Percentiles rank a stretch among this genome's conserved stretches.
Evolutionary conservation across 2,329 filamentous ascomycete genomes (phyloP).

Genomic region (Diaporthe sp.): DNA sequence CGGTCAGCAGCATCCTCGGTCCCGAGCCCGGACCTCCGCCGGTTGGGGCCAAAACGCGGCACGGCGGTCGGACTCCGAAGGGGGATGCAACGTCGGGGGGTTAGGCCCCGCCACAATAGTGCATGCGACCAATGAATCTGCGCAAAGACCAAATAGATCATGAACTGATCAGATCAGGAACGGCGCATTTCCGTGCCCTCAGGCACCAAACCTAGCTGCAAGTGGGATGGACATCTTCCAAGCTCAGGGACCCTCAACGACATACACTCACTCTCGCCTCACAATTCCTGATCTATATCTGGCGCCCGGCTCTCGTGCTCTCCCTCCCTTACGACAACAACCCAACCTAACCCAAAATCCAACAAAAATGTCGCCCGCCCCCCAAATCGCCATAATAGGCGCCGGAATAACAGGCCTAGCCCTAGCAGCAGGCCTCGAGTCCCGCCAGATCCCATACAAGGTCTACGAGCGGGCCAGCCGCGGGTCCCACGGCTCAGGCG

Average conservation of each 20-base stretch:
- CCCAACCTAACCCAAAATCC: not conserved
- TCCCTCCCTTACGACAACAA: too few species aligned
- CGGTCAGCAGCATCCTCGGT: not conserved
- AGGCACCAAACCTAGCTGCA: not conserved
- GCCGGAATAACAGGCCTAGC: constrained; percentile 62
- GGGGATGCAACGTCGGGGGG: not conserved
- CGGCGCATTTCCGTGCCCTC: not conserved
- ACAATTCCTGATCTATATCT: too few species aligned
- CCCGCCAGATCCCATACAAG: constrained; percentile 52
- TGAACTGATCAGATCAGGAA: not conserved
- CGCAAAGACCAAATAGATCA: too few species aligned
- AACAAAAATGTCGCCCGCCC: not conserved
- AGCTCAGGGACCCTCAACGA: too few species aligned
- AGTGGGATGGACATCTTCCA: too few species aligned
- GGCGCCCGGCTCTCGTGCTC: too few species aligned
- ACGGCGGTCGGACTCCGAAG: constrained; percentile 22
- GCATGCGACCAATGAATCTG: not conserved
- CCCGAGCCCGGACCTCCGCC: constrained; percentile 16
- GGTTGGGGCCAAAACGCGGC: not conserved
- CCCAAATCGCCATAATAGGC: constrained; percentile 58
- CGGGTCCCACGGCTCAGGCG: constrained; percentile 53
- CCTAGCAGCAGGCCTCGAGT: constrained; percentile 57
- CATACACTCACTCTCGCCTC: not conserved
- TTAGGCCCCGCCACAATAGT: not conserved
- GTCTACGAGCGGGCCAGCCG: constrained; percentile 56